Base-by-base conservation (phyloP, 1,284 basidiomycete genomes). In the Laetiporus sulphureus region DNA sequence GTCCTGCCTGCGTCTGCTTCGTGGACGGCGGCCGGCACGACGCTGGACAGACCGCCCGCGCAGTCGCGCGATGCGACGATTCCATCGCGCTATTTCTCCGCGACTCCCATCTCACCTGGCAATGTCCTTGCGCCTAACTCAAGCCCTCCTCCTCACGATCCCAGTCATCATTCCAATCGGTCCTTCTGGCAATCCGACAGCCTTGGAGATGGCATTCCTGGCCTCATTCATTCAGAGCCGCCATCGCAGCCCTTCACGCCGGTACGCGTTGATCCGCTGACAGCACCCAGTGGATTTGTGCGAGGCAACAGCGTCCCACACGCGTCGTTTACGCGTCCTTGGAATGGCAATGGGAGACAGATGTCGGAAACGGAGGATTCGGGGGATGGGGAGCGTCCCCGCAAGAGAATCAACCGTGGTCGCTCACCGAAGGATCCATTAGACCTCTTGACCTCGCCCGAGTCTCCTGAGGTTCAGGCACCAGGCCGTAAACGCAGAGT, bases 41-140 rank as follows among this genome's bases (percentile, higher is more conserved):
- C 42, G 23, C 22, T 38, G 12, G 46, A 35, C 31, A 47, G 38
- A 22, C 57, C 70, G 42, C 77, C 79, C 6, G 35, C 62, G 32
- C 76, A 79, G 62, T 78, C 77, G 47, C 69, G 77, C 48, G 75
- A 79, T 60, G 74, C 68, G 39, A 75, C 73, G 12, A 51, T 64
- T 22, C 52, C 66, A 58, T 66, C 69, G 38, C 68, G 66, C 48
- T 74, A 62, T 60, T 72, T 71, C 41, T 42, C 58, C 37, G 50
- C 63, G 19, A 48, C 66, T 35, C 60, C 66, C 27, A 56, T 60
- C 3, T 59, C 67, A 22, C 54, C 66, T 31, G 76, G 74, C 56
- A 75, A 65, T 40, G 62, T 88, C 39, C 76, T 88, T 40, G 83
- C 84, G 21, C 84, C 84, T 24, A 82, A 71, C 62, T 88, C 86